These are phyloP conservation scores for Micractinium sp. DNA, from an alignment of 139 green algal species.

Conservation along the genomic window DNA sequence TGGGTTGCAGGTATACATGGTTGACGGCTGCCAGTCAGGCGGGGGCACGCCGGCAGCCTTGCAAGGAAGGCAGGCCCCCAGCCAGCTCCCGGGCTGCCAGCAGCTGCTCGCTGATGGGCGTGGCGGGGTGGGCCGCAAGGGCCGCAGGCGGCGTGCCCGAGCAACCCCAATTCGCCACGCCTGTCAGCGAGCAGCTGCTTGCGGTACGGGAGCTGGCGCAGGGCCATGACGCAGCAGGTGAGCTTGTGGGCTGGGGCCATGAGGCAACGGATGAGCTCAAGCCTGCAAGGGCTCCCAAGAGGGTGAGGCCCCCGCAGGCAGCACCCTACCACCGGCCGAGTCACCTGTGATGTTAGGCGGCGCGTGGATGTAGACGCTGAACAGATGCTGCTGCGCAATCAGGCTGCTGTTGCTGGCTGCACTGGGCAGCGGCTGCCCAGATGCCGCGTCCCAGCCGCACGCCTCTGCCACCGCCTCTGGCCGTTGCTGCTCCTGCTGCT, in stretches of 20 bases:
- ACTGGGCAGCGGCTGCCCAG: background rate
- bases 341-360: constrained; percentile 34
- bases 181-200: no score
- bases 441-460: background rate
- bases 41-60: background rate
- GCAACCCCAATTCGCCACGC: no score
- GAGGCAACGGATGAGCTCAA: no score
- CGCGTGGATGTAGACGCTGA: constrained; percentile 50
- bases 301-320: no score
- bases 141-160: no score
- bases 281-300: no score
- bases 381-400: constrained; percentile 29
- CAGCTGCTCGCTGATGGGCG: background rate
- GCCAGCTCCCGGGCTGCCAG: no score
- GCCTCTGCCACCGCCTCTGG: background rate
- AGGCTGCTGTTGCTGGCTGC: background rate
- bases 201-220: no score
- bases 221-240: no score
- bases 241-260: no score
- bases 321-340: background rate
- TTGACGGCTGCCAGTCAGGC: background rate
- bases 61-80: background rate
- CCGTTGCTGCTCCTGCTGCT: background rate
- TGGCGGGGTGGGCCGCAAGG: no score
- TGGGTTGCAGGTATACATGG: background rate